Evolutionary conservation across 2,329 filamentous ascomycete genomes (phyloP).

Genomic region (Aspergillus persii): DNA sequence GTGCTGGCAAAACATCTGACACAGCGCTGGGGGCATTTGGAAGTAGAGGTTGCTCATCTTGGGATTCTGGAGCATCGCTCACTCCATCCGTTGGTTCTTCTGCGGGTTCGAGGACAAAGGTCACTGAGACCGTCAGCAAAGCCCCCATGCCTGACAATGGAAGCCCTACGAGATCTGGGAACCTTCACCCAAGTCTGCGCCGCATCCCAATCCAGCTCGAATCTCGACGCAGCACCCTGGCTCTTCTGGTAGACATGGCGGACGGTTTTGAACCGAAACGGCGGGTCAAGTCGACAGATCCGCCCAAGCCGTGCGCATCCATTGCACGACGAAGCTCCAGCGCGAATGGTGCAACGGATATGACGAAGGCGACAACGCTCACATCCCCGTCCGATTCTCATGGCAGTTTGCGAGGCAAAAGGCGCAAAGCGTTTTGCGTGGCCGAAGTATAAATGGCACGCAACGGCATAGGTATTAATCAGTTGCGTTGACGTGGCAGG

Average conservation of each 20-base stretch:
- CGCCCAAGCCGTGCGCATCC: conserved; percentile 29
- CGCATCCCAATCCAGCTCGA: conserved; percentile 31
- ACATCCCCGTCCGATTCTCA: conserved; percentile 36
- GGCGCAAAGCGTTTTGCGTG: conserved; percentile 11
- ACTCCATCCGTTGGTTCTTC: conserved; percentile 13
- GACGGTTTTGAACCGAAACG: conserved; percentile 34
- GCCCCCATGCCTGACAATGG: not conserved
- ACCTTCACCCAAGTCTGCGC: conserved; percentile 34
- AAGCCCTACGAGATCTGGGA: conserved; percentile 22
- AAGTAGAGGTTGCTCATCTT: not conserved
- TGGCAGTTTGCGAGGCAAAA: conserved; percentile 16
- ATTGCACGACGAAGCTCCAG: conserved; percentile 28
- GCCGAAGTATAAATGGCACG: conserved; percentile 2
- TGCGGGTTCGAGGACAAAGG: conserved; percentile 25
- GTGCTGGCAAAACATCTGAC: not conserved
- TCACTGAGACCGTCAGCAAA: conserved; percentile 18
- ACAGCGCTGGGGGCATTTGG: not conserved
- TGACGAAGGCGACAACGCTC: conserved; percentile 36
- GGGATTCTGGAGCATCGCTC: conserved; percentile 1
- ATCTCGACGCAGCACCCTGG: conserved; percentile 24
- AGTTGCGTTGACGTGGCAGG: not conserved
- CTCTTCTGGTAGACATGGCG: conserved; percentile 35
- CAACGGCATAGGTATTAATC: conserved; percentile 10
- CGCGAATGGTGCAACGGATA: conserved; percentile 31
- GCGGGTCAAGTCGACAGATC: conserved; percentile 31